Conservation (phyloP, 1,284 basidiomycete species). For the Fistulinella cinereoalba region DNA sequence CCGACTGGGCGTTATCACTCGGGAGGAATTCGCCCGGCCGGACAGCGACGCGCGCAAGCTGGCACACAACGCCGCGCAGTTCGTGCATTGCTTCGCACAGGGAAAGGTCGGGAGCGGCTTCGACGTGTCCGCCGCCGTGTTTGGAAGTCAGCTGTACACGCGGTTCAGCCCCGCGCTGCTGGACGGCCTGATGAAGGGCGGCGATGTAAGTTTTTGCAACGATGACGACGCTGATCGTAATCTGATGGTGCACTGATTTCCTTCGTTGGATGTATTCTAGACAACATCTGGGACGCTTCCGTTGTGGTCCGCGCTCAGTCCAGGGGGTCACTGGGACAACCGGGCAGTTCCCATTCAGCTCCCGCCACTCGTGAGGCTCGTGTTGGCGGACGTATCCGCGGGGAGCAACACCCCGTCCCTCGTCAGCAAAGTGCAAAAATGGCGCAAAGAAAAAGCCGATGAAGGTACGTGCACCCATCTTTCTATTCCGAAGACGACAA, state of each 20-base stretch:
- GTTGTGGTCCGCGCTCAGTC: constrained; percentile 48
- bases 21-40: constrained; percentile 44
- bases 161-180: constrained; percentile 81
- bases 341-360: constrained; percentile 68
- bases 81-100: constrained; percentile 94
- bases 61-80: constrained; percentile 94
- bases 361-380: constrained; percentile 75
- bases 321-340: constrained; percentile 60
- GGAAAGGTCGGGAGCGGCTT: constrained; percentile 98
- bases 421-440: constrained; percentile 84
- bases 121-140: constrained; percentile 92
- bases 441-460: constrained; percentile 64
- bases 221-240: neutral
- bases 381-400: constrained; percentile 91
- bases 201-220: constrained; percentile 38
- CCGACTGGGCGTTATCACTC: constrained; percentile 66
- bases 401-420: constrained; percentile 93
- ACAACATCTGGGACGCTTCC: constrained; percentile 6
- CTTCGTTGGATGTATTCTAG: constrained; percentile 9
- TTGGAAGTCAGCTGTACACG: constrained; percentile 91
- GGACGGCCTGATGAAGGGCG: constrained; percentile 63
- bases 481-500: neutral
- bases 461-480: constrained; percentile 43
- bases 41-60: constrained; percentile 51
- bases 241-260: neutral